Evolutionary conservation across 2,329 filamentous ascomycete species (phyloP).

Genomic region (Clonostachys sp.): DNA sequence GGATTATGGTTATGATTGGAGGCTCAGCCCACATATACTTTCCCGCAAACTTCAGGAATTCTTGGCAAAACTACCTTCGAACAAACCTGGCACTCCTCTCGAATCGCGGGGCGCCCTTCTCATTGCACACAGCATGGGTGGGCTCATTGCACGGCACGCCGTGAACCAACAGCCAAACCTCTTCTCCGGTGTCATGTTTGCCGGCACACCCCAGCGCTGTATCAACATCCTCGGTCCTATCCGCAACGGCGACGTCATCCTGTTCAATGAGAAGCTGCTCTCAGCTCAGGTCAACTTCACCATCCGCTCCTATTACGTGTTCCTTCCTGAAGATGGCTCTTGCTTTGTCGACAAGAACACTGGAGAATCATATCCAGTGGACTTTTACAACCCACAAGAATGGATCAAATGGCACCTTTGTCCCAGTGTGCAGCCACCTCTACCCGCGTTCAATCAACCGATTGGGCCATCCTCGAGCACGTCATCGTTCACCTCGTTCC

Average conservation of each 20-base stretch:
- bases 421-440: conserved; percentile 66
- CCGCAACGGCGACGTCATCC: conserved; percentile 86
- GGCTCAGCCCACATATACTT: conserved; percentile 74
- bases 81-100: conserved; percentile 48
- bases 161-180: conserved; percentile 82
- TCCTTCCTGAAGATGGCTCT: conserved; percentile 80
- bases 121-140: conserved; percentile 83
- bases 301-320: conserved; percentile 77
- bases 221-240: conserved; percentile 89
- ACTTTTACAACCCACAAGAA: conserved; percentile 75
- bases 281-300: conserved; percentile 94
- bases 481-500: conserved; percentile 31
- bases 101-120: conserved; percentile 68
- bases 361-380: conserved; percentile 72
- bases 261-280: conserved; percentile 83
- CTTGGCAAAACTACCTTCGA: conserved; percentile 70
- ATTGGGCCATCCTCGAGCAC: conserved; percentile 29
- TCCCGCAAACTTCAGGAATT: conserved; percentile 69
- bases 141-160: conserved; percentile 81
- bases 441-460: conserved; percentile 50
- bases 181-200: conserved; percentile 81
- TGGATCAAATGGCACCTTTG: conserved; percentile 79
- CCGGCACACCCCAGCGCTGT: conserved; percentile 78
- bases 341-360: conserved; percentile 85
- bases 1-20: conserved; percentile 95